phyloP scores from a whole-genome alignment of 208 protist species.

The Trypanosoma cruzi region DNA sequence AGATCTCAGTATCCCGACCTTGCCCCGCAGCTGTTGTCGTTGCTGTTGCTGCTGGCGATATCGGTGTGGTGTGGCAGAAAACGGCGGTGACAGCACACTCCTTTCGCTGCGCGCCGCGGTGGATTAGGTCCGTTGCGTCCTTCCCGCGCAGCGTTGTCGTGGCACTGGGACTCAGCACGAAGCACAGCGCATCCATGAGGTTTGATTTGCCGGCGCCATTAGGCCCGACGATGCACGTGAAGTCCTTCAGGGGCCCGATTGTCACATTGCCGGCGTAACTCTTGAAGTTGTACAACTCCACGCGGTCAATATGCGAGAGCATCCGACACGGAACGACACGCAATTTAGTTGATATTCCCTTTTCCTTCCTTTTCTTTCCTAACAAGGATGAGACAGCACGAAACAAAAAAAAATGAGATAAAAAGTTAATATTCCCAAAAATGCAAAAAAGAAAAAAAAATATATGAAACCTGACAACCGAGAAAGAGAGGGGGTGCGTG shows the following conservation, averaged over 20 bases:
- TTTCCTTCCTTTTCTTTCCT: constrained; percentile 15
- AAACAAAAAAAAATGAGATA: constrained; percentile 19
- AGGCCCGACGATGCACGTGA: constrained; percentile 99
- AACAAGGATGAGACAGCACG: not conserved
- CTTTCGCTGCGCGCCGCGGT: constrained; percentile 53
- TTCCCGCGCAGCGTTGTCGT: constrained; percentile 77
- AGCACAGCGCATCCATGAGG: constrained; percentile 98
- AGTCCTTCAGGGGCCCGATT: constrained; percentile 97
- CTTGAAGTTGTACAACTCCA: constrained; percentile 99
- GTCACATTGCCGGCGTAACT: constrained; percentile 95
- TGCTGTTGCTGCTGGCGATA: not conserved
- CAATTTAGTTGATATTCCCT: not conserved
- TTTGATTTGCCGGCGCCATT: constrained; percentile 99
- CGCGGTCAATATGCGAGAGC: constrained; percentile 69
- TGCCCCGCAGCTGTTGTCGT: no score
- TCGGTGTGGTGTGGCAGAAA: constrained; percentile 43
- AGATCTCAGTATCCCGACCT: constrained; percentile 40
- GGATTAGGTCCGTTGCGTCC: constrained; percentile 93
- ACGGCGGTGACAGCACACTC: constrained; percentile 85
- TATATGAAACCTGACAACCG: constrained; percentile 12
- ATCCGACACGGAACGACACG: constrained; percentile 29
- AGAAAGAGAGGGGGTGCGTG: not conserved
- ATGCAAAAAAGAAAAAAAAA: constrained; percentile 17
- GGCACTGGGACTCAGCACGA: constrained; percentile 94
- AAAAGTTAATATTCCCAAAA: no score